Evolutionary conservation across 176 grass and related monocot species (phyloP).

Genomic region (Ampelocalamus luodianensis): DNA sequence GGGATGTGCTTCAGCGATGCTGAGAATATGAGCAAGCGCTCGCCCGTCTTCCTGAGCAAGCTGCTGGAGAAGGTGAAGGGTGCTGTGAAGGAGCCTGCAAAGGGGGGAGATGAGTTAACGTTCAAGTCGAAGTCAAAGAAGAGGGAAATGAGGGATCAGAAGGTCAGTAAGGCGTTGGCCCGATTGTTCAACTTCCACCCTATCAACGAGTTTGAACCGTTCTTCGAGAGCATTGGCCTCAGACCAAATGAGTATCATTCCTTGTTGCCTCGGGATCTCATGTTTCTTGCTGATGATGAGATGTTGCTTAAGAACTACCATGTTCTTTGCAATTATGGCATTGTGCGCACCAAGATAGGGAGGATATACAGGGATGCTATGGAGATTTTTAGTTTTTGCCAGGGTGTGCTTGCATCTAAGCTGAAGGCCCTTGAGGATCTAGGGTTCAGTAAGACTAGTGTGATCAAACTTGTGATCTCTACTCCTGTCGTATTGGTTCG

Average conservation of each 20-base stretch:
- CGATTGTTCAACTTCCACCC: slow-evolving; percentile 60
- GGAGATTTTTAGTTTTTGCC: slow-evolving; percentile 43
- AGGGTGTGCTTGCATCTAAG: slow-evolving; percentile 51
- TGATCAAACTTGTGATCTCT: slow-evolving; percentile 62
- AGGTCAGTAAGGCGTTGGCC: slow-evolving; percentile 38
- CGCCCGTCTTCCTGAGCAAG: slow-evolving; percentile 52
- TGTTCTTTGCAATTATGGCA: slow-evolving; percentile 61
- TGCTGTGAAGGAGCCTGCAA: slow-evolving; percentile 38
- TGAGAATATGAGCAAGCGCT: slow-evolving; percentile 65
- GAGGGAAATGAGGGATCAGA: slow-evolving; percentile 47
- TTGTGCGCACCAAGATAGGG: slow-evolving; percentile 61
- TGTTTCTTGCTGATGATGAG: slow-evolving; percentile 64
- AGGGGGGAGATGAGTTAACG: slow-evolving; percentile 1
- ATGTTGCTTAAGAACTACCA: slow-evolving; percentile 50
- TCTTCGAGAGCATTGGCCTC: slow-evolving; percentile 76
- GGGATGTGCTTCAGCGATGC: slow-evolving; percentile 52
- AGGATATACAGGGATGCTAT: slow-evolving; percentile 55
- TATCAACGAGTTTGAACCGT: slow-evolving; percentile 73
- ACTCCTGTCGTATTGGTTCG: slow-evolving; percentile 48
- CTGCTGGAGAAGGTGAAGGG: slow-evolving; percentile 60
- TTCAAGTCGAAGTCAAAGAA: slow-evolving; percentile 43
- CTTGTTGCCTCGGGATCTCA: slow-evolving; percentile 59
- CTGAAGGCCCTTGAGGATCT: slow-evolving; percentile 60
- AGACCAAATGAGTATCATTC: slow-evolving; percentile 37
- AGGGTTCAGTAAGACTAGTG: slow-evolving; percentile 60